Percentiles rank a stretch among this genome's conserved stretches.
These are phyloP conservation scores for Camillea tinctor DNA, from an alignment of 2,329 filamentous ascomycete species.

Conservation along the genomic window DNA sequence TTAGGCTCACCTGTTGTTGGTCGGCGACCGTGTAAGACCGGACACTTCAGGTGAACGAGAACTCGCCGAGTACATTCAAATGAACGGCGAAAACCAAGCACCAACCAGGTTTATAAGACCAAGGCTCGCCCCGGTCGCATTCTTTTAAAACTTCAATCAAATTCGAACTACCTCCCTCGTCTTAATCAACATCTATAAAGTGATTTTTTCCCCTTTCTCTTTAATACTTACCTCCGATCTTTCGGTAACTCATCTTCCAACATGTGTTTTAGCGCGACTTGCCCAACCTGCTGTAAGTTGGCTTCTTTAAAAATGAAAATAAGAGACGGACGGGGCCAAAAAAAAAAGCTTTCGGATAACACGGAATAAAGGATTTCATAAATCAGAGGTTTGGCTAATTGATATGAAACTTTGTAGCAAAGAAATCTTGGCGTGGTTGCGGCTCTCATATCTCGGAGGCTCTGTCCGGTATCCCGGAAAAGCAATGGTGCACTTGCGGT, in stretches of 20 bases:
- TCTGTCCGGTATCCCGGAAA: constrained; percentile 43
- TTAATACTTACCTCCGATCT: too few relatives aligned
- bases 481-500: constrained; percentile 48
- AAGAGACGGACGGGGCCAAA: too few relatives aligned
- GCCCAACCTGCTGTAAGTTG: constrained; percentile 21
- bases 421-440: constrained; percentile 50
- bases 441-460: constrained; percentile 46
- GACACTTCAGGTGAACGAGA: constrained; percentile 9
- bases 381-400: background rate
- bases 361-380: background rate
- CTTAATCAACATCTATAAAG: background rate
- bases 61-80: constrained; percentile 17
- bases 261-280: constrained; percentile 29
- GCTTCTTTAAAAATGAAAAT: background rate
- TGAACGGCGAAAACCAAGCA: constrained; percentile 12
- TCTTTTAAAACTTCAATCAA: background rate
- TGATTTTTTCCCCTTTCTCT: background rate
- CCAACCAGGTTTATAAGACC: background rate
- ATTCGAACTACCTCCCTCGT: background rate
- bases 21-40: constrained; percentile 17
- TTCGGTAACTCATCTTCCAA: constrained; percentile 1
- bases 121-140: background rate
- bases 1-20: background rate
- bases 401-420: constrained; percentile 33
- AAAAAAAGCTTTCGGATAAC: too few relatives aligned